Conservation (phyloP, 2,329 filamentous ascomycete genomes). For the Pestalotiopsis sp. region DNA sequence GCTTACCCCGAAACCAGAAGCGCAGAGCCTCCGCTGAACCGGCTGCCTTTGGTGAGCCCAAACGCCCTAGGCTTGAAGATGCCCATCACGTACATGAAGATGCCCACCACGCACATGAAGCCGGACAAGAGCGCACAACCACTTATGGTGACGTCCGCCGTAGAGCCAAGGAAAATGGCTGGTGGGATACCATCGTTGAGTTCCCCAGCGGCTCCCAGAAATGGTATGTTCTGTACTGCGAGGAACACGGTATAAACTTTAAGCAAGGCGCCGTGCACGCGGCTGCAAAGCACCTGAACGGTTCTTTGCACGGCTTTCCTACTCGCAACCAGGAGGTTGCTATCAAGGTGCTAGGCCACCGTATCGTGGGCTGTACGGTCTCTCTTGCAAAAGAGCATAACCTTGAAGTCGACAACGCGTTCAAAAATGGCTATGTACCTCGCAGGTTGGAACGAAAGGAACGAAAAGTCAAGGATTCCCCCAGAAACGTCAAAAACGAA, state of each 20-base stretch:
- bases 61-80: neutral
- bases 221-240: conserved; percentile 43
- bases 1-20: neutral
- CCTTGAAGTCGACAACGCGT: conserved; percentile 27
- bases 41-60: neutral
- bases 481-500: neutral
- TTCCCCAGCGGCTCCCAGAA: conserved; percentile 26
- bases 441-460: conserved; percentile 17
- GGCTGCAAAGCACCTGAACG: conserved; percentile 40
- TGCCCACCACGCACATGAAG: neutral
- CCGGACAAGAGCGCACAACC: neutral
- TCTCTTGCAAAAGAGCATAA: conserved; percentile 36
- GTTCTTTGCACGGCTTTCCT: conserved; percentile 30
- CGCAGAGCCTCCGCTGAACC: neutral
- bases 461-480: neutral
- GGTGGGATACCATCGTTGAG: conserved; percentile 29
- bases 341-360: conserved; percentile 35
- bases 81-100: neutral
- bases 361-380: conserved; percentile 34
- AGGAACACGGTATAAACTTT: conserved; percentile 40
- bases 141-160: conserved; percentile 12
- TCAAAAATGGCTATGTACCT: conserved; percentile 33
- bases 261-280: conserved; percentile 34
- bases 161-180: conserved; percentile 17
- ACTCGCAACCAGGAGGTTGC: conserved; percentile 32